Base-by-base conservation (phyloP, 805 yeast genomes). In the Jamesozyma hellenica region DNA sequence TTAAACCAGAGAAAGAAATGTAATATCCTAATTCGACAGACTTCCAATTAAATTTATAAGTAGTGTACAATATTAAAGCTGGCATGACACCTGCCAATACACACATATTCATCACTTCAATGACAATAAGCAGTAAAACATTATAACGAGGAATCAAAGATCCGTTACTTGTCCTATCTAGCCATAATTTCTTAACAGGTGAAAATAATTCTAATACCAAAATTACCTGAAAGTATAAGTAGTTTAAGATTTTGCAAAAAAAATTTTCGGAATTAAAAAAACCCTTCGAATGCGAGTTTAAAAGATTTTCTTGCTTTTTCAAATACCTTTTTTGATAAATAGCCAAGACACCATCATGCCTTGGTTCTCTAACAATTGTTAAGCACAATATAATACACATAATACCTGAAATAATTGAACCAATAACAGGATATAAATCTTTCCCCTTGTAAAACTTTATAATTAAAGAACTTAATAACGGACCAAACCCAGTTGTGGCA, bases 401-500 rank as follows among this genome's bases (percentile, higher is more conserved):
- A 6, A 64, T 52, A 4, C 64, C 52, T 14, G 62, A 34, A 0
- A 42, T 27, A 4, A 55, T 31, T 10, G 65, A 58, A 2, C 54
- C 32, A 31, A 55, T 59, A 10, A 70, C 40, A 0, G 74, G 58
- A 1, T 47, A 28, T 12, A 57, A 41, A 29, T 57, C 52, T 2
- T 63, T 56, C 13, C 54, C 59, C 10, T 47, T 37, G 46, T 60
- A 39, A 0, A 40, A 5, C 23, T 56, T 56, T 3, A 67, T 49
- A 1, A 65, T 35, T 0, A 63, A 26, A 27, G 78, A 72, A 3
- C 84, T 78, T 1, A 71, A 39, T 29, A 78, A 44, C 0, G 94
- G 92, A 1, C 90, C 92, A 8, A 71, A 11, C 1, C 80, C 79
- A 47, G 76, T 51, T 0, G 87, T 82, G 3, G 70, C 64, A 50